Evolutionary conservation across 306 rosid species (phyloP), one percentile per base, ranked within the genome.

Genomic region (Carpinus fangiana): DNA sequence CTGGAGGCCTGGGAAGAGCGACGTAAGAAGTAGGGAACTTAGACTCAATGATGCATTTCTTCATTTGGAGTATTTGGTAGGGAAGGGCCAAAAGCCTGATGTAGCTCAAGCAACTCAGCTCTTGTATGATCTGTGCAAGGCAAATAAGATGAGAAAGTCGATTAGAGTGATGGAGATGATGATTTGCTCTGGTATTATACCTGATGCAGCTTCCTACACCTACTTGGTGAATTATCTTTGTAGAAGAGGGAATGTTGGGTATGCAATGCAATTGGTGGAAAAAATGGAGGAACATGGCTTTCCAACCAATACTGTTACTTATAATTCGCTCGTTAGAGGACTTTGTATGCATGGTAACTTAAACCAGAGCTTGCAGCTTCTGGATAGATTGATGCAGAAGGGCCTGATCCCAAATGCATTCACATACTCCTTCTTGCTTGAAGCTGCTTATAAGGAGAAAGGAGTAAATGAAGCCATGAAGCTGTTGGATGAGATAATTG

Each of bases 261-360:
- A 88, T 93, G 98, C 99, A 45, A 82, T 95, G 92, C 98, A 95
- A 78, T 50, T 95, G 82, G 96, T 95, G 75, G 99, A 90, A 20
- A 91, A 87, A 57, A 90, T 93, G 96, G 99, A 89, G 76, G 89
- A 85, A 11, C 83, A 74, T 84, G 96, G 96, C 18, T 89, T 82
- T 67, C 89, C 90, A 3, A 85, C 97, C 11, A 89, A 77, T 78
- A 90, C 90, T 41, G 84, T 78, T 79, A 90, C 93, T 16, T 93
- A 93, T 76, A 93, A 95, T 78, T 82, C 93, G 0, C 92, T 95
- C 8, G 87, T 95, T 23, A 86, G 89, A 81, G 98, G 98, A 78
- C 87, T 91, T 73, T 94, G 97, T 77, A 86, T 82, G 83, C 89
- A 89, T 12, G 97, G 97, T 50, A 87, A 86, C 17, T 87, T 95